Conservation (phyloP, 2,329 filamentous ascomycete genomes). For the Huntiella decipiens region DNA sequence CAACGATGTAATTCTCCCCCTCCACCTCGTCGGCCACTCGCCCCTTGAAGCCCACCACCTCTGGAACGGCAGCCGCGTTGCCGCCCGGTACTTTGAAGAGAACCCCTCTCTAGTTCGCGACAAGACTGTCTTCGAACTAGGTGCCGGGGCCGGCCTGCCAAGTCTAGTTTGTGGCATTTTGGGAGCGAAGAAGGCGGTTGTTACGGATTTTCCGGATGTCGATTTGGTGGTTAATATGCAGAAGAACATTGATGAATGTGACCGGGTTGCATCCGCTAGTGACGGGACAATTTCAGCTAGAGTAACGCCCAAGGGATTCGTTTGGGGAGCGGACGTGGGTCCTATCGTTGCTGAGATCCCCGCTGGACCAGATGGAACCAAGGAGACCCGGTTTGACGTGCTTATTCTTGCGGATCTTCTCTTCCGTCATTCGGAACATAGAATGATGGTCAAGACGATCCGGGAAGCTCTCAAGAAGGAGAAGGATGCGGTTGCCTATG, state of each 20-base stretch:
- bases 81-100: constrained; percentile 60
- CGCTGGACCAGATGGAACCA: constrained; percentile 9
- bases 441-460: constrained; percentile 55
- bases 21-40: constrained; percentile 73
- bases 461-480: constrained; percentile 41
- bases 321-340: constrained; percentile 56
- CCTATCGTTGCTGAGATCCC: constrained; percentile 40
- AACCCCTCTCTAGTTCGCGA: constrained; percentile 41
- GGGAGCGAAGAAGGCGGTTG: constrained; percentile 52
- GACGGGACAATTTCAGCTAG: constrained; percentile 18
- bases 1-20: constrained; percentile 42
- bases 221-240: constrained; percentile 67
- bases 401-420: constrained; percentile 75
- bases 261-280: constrained; percentile 19
- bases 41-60: constrained; percentile 78
- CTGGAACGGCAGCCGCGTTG: constrained; percentile 74
- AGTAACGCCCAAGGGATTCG: constrained; percentile 49
- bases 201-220: constrained; percentile 75
- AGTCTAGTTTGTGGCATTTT: constrained; percentile 57
- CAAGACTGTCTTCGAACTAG: constrained; percentile 69
- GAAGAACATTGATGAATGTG: constrained; percentile 49
- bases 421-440: constrained; percentile 80
- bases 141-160: constrained; percentile 71
- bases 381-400: constrained; percentile 46
- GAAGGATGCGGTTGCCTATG: constrained; percentile 45